A percentile compares a stretch with the other conserved stretches of the same genome.
These are phyloP conservation scores for Botrytis fragariae DNA, from an alignment of 2,329 filamentous ascomycete genomes.

Conservation along the genomic window DNA sequence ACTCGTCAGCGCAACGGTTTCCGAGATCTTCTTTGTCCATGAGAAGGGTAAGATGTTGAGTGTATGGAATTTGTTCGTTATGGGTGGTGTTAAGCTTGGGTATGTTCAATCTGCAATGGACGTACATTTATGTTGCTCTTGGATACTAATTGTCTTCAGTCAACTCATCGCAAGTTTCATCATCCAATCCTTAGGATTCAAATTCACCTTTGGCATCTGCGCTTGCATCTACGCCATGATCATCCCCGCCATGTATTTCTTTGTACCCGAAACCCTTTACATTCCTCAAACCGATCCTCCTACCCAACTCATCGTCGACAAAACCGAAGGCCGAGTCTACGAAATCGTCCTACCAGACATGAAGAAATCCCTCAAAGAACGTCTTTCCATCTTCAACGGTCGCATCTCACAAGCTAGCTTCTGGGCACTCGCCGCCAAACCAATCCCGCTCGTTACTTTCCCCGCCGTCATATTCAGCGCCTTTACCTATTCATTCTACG, in stretches of 20 bases:
- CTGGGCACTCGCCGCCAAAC: conserved; percentile 42
- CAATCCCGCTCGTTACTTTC: conserved; percentile 50
- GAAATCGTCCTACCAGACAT: conserved; percentile 32
- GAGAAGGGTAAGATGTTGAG: conserved; percentile 42
- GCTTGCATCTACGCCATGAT: conserved; percentile 45
- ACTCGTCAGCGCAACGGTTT: conserved; percentile 41
- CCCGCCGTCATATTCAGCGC: conserved; percentile 43
- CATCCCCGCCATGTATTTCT: conserved; percentile 44
- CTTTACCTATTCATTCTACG: conserved; percentile 31
- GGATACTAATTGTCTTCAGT: conserved; percentile 28
- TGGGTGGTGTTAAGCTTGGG: conserved; percentile 36
- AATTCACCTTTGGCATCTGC: conserved; percentile 41
- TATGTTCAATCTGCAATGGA: conserved; percentile 19
- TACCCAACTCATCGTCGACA: conserved; percentile 31
- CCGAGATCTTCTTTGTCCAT: conserved; percentile 48
- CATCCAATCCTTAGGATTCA: conserved; percentile 40
- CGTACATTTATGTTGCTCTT: not conserved
- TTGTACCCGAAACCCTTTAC: conserved; percentile 46
- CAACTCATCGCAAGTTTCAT: conserved; percentile 45
- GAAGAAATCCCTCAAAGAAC: conserved; percentile 40
- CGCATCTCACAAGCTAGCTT: conserved; percentile 41
- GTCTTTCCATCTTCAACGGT: conserved; percentile 42
- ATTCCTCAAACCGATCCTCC: conserved; percentile 20
- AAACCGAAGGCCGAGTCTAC: conserved; percentile 31
- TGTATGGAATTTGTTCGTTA: conserved; percentile 34